Base-by-base conservation (phyloP, 352 stramenopile genomes). In the Lagenidium giganteum region DNA sequence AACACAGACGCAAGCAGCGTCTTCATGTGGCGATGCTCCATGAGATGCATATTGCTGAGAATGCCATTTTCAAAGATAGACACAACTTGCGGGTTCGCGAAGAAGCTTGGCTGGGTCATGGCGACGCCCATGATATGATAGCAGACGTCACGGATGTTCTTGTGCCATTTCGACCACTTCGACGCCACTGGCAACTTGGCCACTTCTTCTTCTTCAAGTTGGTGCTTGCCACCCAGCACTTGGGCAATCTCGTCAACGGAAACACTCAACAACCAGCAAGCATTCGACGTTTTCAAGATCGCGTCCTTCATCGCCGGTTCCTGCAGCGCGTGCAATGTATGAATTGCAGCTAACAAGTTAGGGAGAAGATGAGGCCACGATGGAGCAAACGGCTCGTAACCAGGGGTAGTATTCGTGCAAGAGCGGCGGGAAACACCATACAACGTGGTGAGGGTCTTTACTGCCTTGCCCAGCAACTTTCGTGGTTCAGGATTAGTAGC, bases 11-110 rank as follows among this genome's bases (percentile, higher is more conserved):
- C 72, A 4, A 91, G 41, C 24, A 59, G 44, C 18, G 57, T 63
- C 47, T 91, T 91, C 31, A 87, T 51, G 42, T 88, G 75, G 23
- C 75, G 78, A 38, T 91, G 78, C 27, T 91, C 78, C 66, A 91
- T 75, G 32, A 65, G 42, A 8, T 83, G 50, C 29, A 91, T 20
- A 36, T 87, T 57, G 36, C 56, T 72, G n/a, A 87, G 50, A 21
- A 88, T 54, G n/a, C 68, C 83, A 48, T 69, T 76, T 36, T 82
- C 59, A 41, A 87, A 65, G 27, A 79, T 52, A 0, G 57, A 46
- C 1, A 50, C 42, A 13, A 67, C 39, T 48, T 86, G 68, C 1
- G 67, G 54, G 27, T 64, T 70, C 13, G 57, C 47, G 22, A 84
- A 87, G 25, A 88, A 80, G 39, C 57, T 76, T 5, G 39, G 27